Base-by-base conservation (phyloP, 352 stramenopile species). In the Bremia lactucae region DNA sequence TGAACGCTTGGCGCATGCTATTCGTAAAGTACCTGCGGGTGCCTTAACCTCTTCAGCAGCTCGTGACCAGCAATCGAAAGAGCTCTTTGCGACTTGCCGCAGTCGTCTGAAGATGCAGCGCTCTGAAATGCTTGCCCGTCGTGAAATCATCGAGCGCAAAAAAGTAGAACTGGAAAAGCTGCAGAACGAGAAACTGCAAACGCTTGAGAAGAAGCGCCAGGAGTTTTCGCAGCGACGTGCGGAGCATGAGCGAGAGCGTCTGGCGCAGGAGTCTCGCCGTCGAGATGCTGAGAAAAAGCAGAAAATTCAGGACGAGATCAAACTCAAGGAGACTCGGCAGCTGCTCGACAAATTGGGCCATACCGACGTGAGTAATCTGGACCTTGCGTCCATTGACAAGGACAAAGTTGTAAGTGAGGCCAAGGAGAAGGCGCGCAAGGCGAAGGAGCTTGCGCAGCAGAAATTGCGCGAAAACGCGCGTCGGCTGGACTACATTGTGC, bases 161-260 rank as follows among this genome's bases (percentile, higher is more conserved):
- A 98, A 98, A 65, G 95, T 98, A 62, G 91, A 97, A 55, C 72
- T 95, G 0, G 94, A 98, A 59, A 83, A 93, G 16, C 55, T 96
- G 40, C 81, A 94, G 53, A 86, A 97, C 57, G 92, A 97, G 46
- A 90, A 94, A 45, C 48, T 87, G 21, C 83, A 89, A 46, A 77
- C 76, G 33, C 65, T 96, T 26, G 79, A 85, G 45, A 83, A 84
- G 50, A 86, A 87, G 55, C 72, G 76, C 35, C 55, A 78, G 20
- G 71, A 92, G 59, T 81, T 78, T 37, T 77, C 87, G 44, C 48
- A 68, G 39, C 63, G 70, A 34, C 72, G 72, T 29, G 59, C 83
- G 42, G 78, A 88, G 52, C 56, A 89, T 6, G 83, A 95, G 55
- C 57, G 66, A 10, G 69, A 84, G 54, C 72, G 83, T n/a, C 59